phyloP scores from a whole-genome alignment of 768 basidiomycete species.

The Mycena alexandri region DNA sequence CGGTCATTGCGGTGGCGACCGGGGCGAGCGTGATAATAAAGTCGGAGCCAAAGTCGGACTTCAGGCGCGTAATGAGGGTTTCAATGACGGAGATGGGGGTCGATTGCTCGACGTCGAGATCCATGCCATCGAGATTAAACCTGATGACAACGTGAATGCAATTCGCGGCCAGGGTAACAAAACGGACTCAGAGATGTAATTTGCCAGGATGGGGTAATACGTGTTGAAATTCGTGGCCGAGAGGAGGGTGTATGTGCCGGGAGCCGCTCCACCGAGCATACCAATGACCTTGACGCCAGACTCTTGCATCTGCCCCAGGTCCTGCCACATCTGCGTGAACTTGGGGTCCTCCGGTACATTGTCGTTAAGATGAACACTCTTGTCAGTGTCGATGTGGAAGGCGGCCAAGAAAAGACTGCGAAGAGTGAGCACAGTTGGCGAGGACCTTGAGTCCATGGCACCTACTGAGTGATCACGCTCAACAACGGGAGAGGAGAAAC shows the following conservation, averaged over 20 bases:
- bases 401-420: slow-evolving; percentile 42
- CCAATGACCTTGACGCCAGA: slow-evolving; percentile 43
- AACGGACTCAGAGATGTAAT: slow-evolving; percentile 39
- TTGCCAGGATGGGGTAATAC: slow-evolving; percentile 39
- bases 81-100: slow-evolving; percentile 33
- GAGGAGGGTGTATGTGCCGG: slow-evolving; percentile 40
- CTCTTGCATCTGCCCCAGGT: slow-evolving; percentile 40
- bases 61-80: slow-evolving; percentile 41
- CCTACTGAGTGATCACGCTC: slow-evolving; percentile 39
- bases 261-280: slow-evolving; percentile 44
- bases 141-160: slow-evolving; percentile 17
- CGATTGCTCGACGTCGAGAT: slow-evolving; percentile 44
- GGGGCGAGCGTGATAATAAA: slow-evolving; percentile 46
- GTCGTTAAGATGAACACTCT: slow-evolving; percentile 42
- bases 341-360: slow-evolving; percentile 35
- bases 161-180: neutral
- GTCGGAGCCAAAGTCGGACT: slow-evolving; percentile 41
- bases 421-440: neutral
- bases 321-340: slow-evolving; percentile 43
- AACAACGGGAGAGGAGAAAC: slow-evolving; percentile 43
- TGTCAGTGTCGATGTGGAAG: slow-evolving; percentile 42
- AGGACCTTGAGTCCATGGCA: neutral
- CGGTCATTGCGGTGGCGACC: slow-evolving; percentile 40
- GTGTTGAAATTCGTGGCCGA: slow-evolving; percentile 35
- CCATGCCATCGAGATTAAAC: slow-evolving; percentile 44